Conservation (phyloP, 148 eudicot genomes). For the Arctostaphylos glauca region DNA sequence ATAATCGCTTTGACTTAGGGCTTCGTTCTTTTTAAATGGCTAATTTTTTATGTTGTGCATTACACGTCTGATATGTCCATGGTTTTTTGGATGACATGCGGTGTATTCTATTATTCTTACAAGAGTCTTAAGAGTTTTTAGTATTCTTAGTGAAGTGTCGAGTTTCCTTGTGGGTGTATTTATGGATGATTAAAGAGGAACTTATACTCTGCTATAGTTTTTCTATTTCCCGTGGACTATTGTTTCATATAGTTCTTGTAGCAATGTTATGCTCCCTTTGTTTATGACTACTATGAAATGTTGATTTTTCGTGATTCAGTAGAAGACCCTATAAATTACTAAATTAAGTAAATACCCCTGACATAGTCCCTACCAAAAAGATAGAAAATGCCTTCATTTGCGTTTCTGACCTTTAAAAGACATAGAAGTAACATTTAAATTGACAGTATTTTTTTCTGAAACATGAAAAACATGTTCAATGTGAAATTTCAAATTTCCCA, state of each 20-base stretch:
- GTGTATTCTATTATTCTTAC: background rate
- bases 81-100: background rate
- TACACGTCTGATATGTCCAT: background rate
- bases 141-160: background rate
- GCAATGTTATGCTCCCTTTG: background rate
- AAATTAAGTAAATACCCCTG: background rate
- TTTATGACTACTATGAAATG: background rate
- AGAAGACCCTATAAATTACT: background rate
- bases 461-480: background rate
- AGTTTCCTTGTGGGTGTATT: background rate
- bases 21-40: background rate
- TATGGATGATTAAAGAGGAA: background rate
- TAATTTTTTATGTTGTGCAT: background rate
- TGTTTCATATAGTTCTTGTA: background rate
- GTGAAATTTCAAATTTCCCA: background rate
- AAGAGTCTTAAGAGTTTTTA: background rate
- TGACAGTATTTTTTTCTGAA: background rate
- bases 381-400: background rate
- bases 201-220: background rate
- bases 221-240: background rate
- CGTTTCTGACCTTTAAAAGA: background rate
- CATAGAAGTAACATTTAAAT: background rate
- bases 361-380: background rate
- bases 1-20: background rate
- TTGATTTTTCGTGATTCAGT: background rate